Conservation (phyloP, 495 filamentous ascomycete genomes). For the Penicillium fimorum region DNA sequence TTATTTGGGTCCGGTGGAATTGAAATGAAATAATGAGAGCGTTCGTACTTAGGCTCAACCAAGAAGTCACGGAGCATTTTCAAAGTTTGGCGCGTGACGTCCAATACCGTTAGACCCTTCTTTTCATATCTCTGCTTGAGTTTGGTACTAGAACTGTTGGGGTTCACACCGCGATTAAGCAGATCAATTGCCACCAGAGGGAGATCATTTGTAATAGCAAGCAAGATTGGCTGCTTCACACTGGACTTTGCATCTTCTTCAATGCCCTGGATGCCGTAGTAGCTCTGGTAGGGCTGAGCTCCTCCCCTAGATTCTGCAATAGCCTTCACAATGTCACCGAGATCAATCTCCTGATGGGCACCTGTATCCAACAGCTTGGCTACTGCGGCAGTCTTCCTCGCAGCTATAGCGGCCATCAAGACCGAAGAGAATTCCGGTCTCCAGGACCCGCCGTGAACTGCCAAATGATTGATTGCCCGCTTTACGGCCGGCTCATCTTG, state of each 20-base stretch:
- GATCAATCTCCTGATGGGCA: slow-evolving; percentile 36
- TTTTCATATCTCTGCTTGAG: slow-evolving; percentile 30
- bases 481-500: slow-evolving; percentile 59
- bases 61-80: slow-evolving; percentile 42
- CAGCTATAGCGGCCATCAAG: slow-evolving; percentile 46
- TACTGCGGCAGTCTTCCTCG: slow-evolving; percentile 28
- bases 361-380: slow-evolving; percentile 47
- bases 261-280: slow-evolving; percentile 23
- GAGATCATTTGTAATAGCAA: slow-evolving; percentile 51
- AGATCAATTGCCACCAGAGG: slow-evolving; percentile 55
- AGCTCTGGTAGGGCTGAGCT: background rate
- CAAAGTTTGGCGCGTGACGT: slow-evolving; percentile 49
- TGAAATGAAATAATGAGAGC: slow-evolving; percentile 13
- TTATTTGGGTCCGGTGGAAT: slow-evolving; percentile 32
- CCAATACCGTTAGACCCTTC: slow-evolving; percentile 5
- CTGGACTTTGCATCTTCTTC: slow-evolving; percentile 34
- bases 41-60: background rate
- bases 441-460: slow-evolving; percentile 26
- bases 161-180: slow-evolving; percentile 57
- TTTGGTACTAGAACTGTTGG: slow-evolving; percentile 40
- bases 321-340: slow-evolving; percentile 43
- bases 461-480: slow-evolving; percentile 62
- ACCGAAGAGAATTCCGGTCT: slow-evolving; percentile 30
- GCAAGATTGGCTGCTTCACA: slow-evolving; percentile 58
- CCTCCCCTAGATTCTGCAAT: slow-evolving; percentile 16